Percentiles rank a stretch among this genome's conserved stretches.
Evolutionary conservation across 352 stramenopile species (phyloP).

Genomic region (Achlya hypogyna): DNA sequence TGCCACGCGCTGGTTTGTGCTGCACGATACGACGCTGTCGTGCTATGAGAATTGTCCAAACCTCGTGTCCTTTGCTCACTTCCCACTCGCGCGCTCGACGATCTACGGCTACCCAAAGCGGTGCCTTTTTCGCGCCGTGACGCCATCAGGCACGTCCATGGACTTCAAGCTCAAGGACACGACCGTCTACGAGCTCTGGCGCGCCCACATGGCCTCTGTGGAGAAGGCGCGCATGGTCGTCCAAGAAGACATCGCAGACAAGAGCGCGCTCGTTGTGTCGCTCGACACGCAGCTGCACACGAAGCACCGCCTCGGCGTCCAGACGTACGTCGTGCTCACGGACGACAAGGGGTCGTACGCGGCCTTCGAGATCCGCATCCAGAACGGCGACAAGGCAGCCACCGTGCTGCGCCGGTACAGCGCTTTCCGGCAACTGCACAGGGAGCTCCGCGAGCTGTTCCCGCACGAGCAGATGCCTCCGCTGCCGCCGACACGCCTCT

Average conservation of each 20-base stretch:
- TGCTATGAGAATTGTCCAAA: constrained; percentile 77
- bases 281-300: constrained; percentile 23
- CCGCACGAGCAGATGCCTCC: constrained; percentile 64
- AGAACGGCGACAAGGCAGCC: constrained; percentile 31
- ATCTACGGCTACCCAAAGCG: constrained; percentile 62
- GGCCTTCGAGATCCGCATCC: constrained; percentile 70
- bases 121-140: constrained; percentile 73
- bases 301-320: constrained; percentile 25
- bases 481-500: constrained; percentile 65
- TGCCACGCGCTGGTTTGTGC: constrained; percentile 58
- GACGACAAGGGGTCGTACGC: constrained; percentile 66
- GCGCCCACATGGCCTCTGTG: constrained; percentile 51
- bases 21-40: constrained; percentile 61
- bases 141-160: constrained; percentile 47
- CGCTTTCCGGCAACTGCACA: constrained; percentile 67
- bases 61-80: constrained; percentile 61
- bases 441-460: constrained; percentile 63
- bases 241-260: constrained; percentile 60
- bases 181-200: constrained; percentile 64
- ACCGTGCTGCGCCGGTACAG: constrained; percentile 76
- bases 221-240: constrained; percentile 45
- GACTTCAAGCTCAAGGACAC: constrained; percentile 77
- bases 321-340: constrained; percentile 60
- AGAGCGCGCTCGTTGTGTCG: constrained; percentile 59
- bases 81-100: constrained; percentile 51